Percentiles rank a stretch among this genome's conserved stretches.
phyloP scores from a whole-genome alignment of 2,329 filamentous ascomycete genomes.

The Penicillium sp. region DNA sequence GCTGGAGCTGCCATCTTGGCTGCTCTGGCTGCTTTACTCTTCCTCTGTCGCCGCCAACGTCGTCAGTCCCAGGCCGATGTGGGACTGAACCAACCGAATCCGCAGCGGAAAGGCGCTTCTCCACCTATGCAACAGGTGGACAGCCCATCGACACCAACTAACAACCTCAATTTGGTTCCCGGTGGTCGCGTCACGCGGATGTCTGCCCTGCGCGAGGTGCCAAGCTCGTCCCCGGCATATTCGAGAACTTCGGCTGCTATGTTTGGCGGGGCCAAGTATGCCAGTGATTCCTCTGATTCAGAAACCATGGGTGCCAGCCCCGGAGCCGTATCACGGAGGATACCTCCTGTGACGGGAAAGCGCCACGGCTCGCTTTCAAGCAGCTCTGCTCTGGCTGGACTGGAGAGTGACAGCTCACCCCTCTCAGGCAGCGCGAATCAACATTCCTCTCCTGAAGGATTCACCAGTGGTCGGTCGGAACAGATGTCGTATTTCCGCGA shows the following conservation, averaged over 20 bases:
- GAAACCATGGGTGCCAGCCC: slow-evolving; percentile 69
- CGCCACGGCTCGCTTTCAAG: slow-evolving; percentile 88
- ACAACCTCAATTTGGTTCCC: slow-evolving; percentile 67
- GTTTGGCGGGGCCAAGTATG: slow-evolving; percentile 45
- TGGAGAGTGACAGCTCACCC: slow-evolving; percentile 68
- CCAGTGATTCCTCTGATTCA: slow-evolving; percentile 53
- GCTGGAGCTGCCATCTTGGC: slow-evolving; percentile 66
- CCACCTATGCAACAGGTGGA: slow-evolving; percentile 44
- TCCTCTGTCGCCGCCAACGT: slow-evolving; percentile 56
- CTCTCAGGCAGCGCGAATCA: slow-evolving; percentile 61
- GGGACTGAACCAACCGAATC: slow-evolving; percentile 86
- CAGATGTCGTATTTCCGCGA: slow-evolving; percentile 96
- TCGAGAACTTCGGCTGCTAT: slow-evolving; percentile 50
- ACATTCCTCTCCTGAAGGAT: slow-evolving; percentile 77
- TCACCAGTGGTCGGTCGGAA: slow-evolving; percentile 87
- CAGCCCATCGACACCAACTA: slow-evolving; percentile 18
- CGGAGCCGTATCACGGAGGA: slow-evolving; percentile 57
- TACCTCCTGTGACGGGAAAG: slow-evolving; percentile 51
- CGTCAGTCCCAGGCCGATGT: slow-evolving; percentile 62
- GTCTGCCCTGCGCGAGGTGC: slow-evolving; percentile 81
- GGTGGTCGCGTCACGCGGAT: slow-evolving; percentile 90
- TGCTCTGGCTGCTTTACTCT: slow-evolving; percentile 56
- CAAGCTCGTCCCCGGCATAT: slow-evolving; percentile 57
- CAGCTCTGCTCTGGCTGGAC: slow-evolving; percentile 63
- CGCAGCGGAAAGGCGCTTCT: slow-evolving; percentile 45